Base-by-base conservation (phyloP, 495 filamentous ascomycete species). In the Monascus purpureus region DNA sequence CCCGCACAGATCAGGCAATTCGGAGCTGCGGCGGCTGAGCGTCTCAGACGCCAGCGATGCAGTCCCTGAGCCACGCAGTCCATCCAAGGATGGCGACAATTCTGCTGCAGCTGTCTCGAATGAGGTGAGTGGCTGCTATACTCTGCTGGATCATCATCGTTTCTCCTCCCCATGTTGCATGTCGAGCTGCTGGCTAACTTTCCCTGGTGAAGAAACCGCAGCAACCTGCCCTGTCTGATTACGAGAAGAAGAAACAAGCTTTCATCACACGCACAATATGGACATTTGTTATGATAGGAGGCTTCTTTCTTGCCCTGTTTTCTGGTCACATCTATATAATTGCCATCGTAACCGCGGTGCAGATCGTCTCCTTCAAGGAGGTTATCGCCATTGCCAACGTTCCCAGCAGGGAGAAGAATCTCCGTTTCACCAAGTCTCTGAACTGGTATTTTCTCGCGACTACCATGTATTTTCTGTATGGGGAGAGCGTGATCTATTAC, bases 381-480 rank as follows among this genome's bases (percentile, higher is more conserved):
- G 92, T 99, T 40, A 95, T 99, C 49, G 86, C 87, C 34, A 99
- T 99, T 44, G 80, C 90, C 41, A 92, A 86, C 54, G 82, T 95
- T 6, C 85, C 88, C 17, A 93, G 82, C 46, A 73, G 80, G 38
- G 87, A 87, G 39, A 78, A 87, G 56, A 83, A 88, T 49, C 65
- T 96, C 14, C 80, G 79, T 14, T 93, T 93, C 49, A 95, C 92
- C 44, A 93, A 95, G 61, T 78, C 77, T 39, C 58, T 99, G 47
- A 95, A 95, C 51, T 99, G 92, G 92, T 99, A 99, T 55, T 99
- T 92, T 60, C 67, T 99, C 37, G 92, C 84, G n/a, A 80, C 82
- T 12, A 90, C 86, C 34, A 96, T 96, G 90, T 99, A 96, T 63
- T 99, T 92, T 43, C 62, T 99, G 18, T 96, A 99, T 45, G 92